Evolutionary conservation across 345 rosid species (phyloP), one percentile per base, ranked within the genome.

Genomic region (Rhodomyrtus tomentosa): DNA sequence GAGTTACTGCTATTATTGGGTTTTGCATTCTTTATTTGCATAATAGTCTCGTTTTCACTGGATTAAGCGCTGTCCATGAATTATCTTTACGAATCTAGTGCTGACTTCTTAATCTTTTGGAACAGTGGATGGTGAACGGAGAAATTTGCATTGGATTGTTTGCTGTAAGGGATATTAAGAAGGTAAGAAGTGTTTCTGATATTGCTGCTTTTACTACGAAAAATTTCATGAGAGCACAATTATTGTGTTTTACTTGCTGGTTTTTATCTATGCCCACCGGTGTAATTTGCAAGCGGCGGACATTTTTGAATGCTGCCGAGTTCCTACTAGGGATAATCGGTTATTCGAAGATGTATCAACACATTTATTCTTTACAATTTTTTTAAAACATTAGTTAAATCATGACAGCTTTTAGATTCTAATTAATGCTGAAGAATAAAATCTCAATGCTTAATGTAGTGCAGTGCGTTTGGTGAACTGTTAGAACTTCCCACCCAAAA

Each of bases 111-210:
- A 68, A 84, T 68, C 52, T 83, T 80, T 58, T 27, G 84, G 87
- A 79, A 86, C 98, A 96, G 99, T 97, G 99, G 99, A 93, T 97
- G 94, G 99, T 97, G 86, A 95, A 97, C 88, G 99, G 99, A 87
- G 99, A 97, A 91, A 95, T 97, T 87, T 97, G 99, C 82, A 95
- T 97, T 72, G 99, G 99, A 83, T 87, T 97, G 84, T 97, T 97
- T 92, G 96, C 99, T 38, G 82, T 95, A 86, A 91, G 94, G 91
- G 96, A 94, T 87, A 95, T 97, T 82, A 94, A 91, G 87, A 90
- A 94, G 99, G 99, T 97, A 91, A 52, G 91, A n/a, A 68, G 45
- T 36, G 79, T 42, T 68, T 22, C 40, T 36, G 45, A 68, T 68
- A 50, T 55, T 48, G 49, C 56, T 87, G 76, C 27, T 58, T 83